phyloP scores from a whole-genome alignment of 805 yeast genomes.

The Jamesozyma lodderae region DNA sequence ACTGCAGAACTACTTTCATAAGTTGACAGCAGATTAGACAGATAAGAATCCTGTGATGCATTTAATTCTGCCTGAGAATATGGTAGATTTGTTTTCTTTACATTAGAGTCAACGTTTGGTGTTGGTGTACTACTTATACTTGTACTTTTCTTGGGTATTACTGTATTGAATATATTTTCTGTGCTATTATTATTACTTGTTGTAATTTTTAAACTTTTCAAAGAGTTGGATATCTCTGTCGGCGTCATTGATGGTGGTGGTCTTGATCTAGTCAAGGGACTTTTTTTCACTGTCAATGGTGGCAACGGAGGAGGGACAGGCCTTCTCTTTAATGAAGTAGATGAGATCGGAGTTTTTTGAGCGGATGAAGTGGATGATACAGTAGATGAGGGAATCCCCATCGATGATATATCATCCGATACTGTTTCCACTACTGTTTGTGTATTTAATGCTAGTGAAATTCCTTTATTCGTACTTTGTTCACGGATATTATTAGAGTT shows the following conservation, averaged over 20 bases:
- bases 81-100: conserved; percentile 1
- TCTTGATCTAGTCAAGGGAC: neutral
- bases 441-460: conserved; percentile 1
- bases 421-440: neutral
- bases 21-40: conserved; percentile 18
- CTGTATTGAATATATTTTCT: neutral
- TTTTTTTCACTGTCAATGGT: neutral
- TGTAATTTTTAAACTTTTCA: conserved; percentile 3
- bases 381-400: conserved; percentile 11
- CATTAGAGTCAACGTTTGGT: neutral
- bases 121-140: too few species aligned
- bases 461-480: neutral
- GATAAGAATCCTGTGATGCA: conserved; percentile 19
- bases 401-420: neutral
- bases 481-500: neutral
- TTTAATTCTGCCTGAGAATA: conserved; percentile 10
- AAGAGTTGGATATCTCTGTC: conserved; percentile 5
- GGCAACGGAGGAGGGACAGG: conserved; percentile 3
- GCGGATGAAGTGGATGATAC: conserved; percentile 9
- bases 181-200: neutral
- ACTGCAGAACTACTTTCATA: conserved; percentile 19
- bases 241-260: conserved; percentile 6
- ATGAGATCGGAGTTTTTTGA: conserved; percentile 25
- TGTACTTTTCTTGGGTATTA: too few species aligned
- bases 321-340: conserved; percentile 12